Evolutionary conservation across 176 grass and related monocot genomes (phyloP), one percentile per base, ranked within the genome.

Genomic region (Eragrostis curvula): DNA sequence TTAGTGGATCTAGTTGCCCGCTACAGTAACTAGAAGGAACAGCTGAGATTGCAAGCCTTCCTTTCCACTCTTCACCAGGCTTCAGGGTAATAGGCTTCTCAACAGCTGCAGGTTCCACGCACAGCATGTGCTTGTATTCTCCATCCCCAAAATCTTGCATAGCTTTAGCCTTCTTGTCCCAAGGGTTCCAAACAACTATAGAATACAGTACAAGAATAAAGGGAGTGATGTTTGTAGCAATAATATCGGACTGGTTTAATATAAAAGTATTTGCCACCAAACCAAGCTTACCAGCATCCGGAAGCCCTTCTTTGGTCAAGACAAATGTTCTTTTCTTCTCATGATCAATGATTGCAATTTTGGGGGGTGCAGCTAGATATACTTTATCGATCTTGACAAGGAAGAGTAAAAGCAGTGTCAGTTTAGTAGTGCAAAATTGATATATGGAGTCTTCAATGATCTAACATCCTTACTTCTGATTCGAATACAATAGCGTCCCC

Each of bases 311-410:
- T 87, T 97, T 97, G 32, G 66, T 80, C 77, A 97, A 42, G 3
- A 91, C 94, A 80, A 89, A 97, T 61, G 94, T 97, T 51, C 91
- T 87, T 89, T 88, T 97, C 94, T 89, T 97, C 72, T 92, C 86
- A 70, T 97, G 94, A 67, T 97, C 94, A 70, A 97, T 93, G 75
- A 97, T 93, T 68, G 94, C 94, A 83, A 97, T 89, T 86, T 97
- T 97, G 25, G 69, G 78, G 7, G 91, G 94, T 44, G 94, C 80
- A 29, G 79, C 67, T 70, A 97, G 73, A 77, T 97, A 97, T 80
- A 90, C 81, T 79, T 93, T 97, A 75, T 97, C 88, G 82, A 97
- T 74, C 94, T 97, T 89, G 24, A 87, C 45, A 68, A 75, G 7
- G 9, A 68, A 69, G 25, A 12, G 10, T 57, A 29, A 23, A 83